Evolutionary conservation across 768 basidiomycete species (phyloP).

Genomic region (Suillus fuscotomentosus): DNA sequence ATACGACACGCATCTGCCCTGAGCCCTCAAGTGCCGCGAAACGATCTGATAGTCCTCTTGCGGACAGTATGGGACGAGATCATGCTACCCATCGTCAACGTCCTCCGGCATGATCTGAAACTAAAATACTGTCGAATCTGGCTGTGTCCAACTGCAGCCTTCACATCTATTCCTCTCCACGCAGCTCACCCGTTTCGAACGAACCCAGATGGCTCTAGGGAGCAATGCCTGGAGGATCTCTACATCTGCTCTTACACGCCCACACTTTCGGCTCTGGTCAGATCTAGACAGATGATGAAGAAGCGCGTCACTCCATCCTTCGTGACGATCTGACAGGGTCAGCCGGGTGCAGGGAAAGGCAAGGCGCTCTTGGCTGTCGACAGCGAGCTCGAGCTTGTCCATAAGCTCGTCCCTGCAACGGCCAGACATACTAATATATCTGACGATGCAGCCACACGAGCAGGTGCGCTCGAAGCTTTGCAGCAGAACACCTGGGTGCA

Average conservation of each 20-base stretch:
- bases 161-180: not conserved
- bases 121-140: not conserved
- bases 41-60: not conserved
- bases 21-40: too few relatives aligned
- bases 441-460: slow-evolving; percentile 12
- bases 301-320: not conserved
- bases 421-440: not conserved
- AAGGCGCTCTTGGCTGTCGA: not conserved
- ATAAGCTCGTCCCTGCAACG: not conserved
- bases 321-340: not conserved
- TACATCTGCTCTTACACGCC: not conserved
- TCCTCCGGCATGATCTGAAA: not conserved
- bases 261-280: not conserved
- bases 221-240: not conserved
- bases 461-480: slow-evolving; percentile 14
- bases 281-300: not conserved
- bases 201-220: not conserved
- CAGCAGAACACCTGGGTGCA: slow-evolving; percentile 25
- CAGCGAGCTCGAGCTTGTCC: not conserved
- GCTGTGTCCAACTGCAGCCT: not conserved
- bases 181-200: not conserved
- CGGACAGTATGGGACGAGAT: not conserved
- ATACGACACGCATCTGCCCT: too few relatives aligned
- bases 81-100: not conserved
- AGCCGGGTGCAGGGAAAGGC: not conserved